Evolutionary conservation across 352 stramenopile genomes (phyloP).

Genomic region (Pythium chondricola): DNA sequence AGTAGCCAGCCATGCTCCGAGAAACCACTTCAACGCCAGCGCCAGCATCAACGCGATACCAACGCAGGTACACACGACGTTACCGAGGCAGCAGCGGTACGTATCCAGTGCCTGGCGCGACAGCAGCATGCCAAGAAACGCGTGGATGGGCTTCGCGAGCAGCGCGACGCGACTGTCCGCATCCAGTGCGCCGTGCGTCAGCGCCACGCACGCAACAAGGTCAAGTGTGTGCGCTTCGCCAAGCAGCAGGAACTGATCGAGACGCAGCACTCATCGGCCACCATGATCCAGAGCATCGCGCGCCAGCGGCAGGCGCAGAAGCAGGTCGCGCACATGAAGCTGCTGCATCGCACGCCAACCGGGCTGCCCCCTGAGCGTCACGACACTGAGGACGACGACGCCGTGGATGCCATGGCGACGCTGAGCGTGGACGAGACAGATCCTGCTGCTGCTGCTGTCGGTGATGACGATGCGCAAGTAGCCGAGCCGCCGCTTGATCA

Average conservation of each 20-base stretch:
- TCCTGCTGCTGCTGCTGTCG: too few relatives aligned
- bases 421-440: neutral
- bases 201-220: slow-evolving; percentile 24
- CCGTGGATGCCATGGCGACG: neutral
- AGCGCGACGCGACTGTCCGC: slow-evolving; percentile 21
- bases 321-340: slow-evolving; percentile 25
- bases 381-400: neutral
- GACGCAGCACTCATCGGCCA: slow-evolving; percentile 10
- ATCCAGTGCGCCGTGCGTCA: slow-evolving; percentile 53
- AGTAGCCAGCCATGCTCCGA: too few relatives aligned
- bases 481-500: neutral
- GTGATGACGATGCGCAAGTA: neutral
- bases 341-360: slow-evolving; percentile 23
- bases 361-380: slow-evolving; percentile 8
- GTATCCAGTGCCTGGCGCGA: slow-evolving; percentile 35
- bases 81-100: slow-evolving; percentile 14
- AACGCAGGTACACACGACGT: too few relatives aligned
- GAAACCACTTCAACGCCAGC: too few relatives aligned
- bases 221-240: slow-evolving; percentile 23
- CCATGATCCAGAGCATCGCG: slow-evolving; percentile 29
- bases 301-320: slow-evolving; percentile 40
- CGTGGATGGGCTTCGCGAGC: neutral
- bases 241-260: slow-evolving; percentile 5
- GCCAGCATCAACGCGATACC: too few relatives aligned
- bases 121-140: slow-evolving; percentile 25